phyloP scores from a whole-genome alignment of 352 stramenopile genomes.

The Phytophthora sp. region DNA sequence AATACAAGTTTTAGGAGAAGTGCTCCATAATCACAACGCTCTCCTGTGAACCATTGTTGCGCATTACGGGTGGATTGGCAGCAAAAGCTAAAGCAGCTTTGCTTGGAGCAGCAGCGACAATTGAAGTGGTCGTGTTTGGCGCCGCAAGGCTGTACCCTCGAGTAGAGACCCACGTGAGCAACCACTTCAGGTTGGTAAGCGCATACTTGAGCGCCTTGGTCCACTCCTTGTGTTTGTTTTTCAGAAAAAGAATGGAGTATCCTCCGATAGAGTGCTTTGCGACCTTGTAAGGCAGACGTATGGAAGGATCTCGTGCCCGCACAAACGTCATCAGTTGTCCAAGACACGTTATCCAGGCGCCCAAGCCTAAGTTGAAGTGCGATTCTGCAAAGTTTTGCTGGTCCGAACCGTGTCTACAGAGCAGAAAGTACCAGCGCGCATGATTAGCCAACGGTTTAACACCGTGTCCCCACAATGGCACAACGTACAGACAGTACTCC shows the following conservation, averaged over 20 bases:
- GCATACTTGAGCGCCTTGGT: conserved; percentile 88
- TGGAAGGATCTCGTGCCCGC: conserved; percentile 55
- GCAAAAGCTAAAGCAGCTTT: conserved; percentile 25
- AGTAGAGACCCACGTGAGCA: conserved; percentile 71
- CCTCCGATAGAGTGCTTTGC: conserved; percentile 72
- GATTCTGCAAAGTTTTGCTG: conserved; percentile 86
- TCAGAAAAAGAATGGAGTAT: conserved; percentile 76
- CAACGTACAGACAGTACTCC: conserved; percentile 81
- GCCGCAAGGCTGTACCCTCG: conserved; percentile 34
- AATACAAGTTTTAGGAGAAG: conserved; percentile 42
- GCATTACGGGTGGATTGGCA: conserved; percentile 13
- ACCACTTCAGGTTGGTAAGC: conserved; percentile 87
- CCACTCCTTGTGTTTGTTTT: conserved; percentile 85
- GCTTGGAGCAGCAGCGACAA: not conserved
- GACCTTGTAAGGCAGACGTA: conserved; percentile 85
- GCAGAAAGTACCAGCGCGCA: conserved; percentile 27
- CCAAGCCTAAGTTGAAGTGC: conserved; percentile 86
- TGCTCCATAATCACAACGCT: conserved; percentile 38
- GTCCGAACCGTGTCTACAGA: conserved; percentile 77
- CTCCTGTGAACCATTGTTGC: conserved; percentile 17
- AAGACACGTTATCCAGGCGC: conserved; percentile 81
- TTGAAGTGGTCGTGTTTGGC: conserved; percentile 1
- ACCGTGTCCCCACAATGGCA: conserved; percentile 12
- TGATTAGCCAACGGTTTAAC: conserved; percentile 6
- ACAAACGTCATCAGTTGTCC: conserved; percentile 69